A percentile compares a stretch with the other conserved stretches of the same genome.
Conservation (phyloP, 2,329 filamentous ascomycete genomes). For the Cadophora malorum region DNA sequence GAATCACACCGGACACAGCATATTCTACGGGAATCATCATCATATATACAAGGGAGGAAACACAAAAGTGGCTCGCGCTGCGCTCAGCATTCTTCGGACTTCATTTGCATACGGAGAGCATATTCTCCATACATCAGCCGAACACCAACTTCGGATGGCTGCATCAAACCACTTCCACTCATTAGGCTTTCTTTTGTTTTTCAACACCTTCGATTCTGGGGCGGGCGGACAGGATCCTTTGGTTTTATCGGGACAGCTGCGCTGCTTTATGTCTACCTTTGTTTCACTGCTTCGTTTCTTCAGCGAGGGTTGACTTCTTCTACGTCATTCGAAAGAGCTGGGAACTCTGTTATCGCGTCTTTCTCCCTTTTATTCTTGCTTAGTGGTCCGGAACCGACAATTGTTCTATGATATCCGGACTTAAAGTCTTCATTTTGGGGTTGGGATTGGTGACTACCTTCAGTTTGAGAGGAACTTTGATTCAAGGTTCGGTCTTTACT, state of each 20-base stretch:
- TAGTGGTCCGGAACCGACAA: slow-evolving; percentile 1
- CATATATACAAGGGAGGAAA: slow-evolving; percentile 42
- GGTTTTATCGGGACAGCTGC: slow-evolving; percentile 13
- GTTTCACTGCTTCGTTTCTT: slow-evolving; percentile 5
- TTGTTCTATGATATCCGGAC: slow-evolving; percentile 18
- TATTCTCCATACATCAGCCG: slow-evolving; percentile 11
- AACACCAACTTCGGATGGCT: slow-evolving; percentile 9
- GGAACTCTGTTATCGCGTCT: slow-evolving; percentile 13
- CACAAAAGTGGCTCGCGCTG: slow-evolving; percentile 46
- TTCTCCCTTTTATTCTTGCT: slow-evolving; percentile 4
- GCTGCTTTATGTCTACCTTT: slow-evolving; percentile 20
- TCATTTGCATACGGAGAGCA: slow-evolving; percentile 9
- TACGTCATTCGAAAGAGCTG: neutral
- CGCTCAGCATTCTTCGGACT: slow-evolving; percentile 38
- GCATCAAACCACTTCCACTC: slow-evolving; percentile 29
- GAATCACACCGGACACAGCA: slow-evolving; percentile 31
- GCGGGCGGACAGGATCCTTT: slow-evolving; percentile 24
- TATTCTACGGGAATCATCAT: slow-evolving; percentile 35
- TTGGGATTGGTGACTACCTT: neutral
- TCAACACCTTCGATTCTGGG: slow-evolving; percentile 14
- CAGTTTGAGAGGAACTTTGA: neutral
- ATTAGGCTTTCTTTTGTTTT: slow-evolving; percentile 34
- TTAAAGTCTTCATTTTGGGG: slow-evolving; percentile 3
- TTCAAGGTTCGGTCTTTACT: neutral
- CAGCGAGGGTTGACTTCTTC: neutral